Percentiles rank a stretch among this genome's conserved stretches.
These are phyloP conservation scores for Suhomyces xylopsoci DNA, from an alignment of 805 yeast species.

Conservation along the genomic window DNA sequence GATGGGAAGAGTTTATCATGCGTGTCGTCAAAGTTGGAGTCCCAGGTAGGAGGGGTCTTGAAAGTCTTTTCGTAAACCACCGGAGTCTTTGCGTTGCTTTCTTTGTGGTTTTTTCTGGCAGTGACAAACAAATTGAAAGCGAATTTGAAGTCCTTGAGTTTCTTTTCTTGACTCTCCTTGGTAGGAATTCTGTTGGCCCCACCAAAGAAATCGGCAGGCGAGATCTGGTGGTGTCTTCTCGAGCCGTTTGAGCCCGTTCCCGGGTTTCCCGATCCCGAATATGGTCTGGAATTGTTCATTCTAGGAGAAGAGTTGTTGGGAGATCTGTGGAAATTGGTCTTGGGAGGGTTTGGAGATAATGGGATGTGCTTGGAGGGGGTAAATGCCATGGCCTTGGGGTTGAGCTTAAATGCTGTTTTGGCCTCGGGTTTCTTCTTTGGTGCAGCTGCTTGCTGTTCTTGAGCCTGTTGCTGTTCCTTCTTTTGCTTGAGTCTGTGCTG, in stretches of 20 bases:
- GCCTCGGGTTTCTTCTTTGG: constrained; percentile 50
- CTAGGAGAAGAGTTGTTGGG: constrained; percentile 36
- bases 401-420: constrained; percentile 64
- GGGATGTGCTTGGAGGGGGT: constrained; percentile 43
- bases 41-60: constrained; percentile 78
- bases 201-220: constrained; percentile 43
- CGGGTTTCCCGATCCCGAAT: constrained; percentile 18
- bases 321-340: constrained; percentile 19
- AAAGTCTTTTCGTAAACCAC: constrained; percentile 57
- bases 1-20: constrained; percentile 52
- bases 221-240: constrained; percentile 33
- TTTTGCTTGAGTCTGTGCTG: constrained; percentile 9
- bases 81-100: constrained; percentile 28
- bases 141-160: constrained; percentile 34
- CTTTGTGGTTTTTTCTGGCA: constrained; percentile 34
- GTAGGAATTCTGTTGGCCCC: constrained; percentile 39
- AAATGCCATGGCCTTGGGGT: constrained; percentile 65
- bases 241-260: background rate
- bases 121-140: constrained; percentile 54
- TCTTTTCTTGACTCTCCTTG: constrained; percentile 31
- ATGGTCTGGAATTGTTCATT: constrained; percentile 30
- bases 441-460: background rate
- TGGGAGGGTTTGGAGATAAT: constrained; percentile 27
- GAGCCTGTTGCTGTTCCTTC: background rate
- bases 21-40: constrained; percentile 53